These are phyloP conservation scores for Lactifluus echinatus DNA, from an alignment of 768 basidiomycete genomes.

Conservation along the genomic window DNA sequence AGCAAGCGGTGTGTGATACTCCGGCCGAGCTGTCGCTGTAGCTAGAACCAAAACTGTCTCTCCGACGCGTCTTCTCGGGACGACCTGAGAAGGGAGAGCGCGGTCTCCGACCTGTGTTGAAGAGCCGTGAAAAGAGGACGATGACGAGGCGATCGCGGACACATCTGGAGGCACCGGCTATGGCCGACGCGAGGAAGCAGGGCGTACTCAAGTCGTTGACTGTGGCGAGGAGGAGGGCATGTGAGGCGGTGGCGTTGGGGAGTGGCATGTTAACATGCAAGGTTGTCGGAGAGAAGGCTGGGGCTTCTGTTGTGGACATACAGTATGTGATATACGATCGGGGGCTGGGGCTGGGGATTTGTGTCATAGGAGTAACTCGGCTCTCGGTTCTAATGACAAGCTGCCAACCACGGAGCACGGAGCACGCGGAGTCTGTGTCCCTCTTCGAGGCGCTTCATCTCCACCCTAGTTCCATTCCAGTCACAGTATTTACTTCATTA, in stretches of 20 bases:
- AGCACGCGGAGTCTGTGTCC: background rate
- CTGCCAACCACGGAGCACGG: background rate
- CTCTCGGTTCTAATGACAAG: background rate
- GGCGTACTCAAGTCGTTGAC: constrained; percentile 43
- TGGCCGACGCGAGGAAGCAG: constrained; percentile 46
- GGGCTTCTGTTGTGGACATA: background rate
- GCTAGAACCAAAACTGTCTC: constrained; percentile 6
- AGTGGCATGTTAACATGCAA: constrained; percentile 17
- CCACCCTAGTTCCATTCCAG: background rate
- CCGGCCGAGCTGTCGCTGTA: constrained; percentile 11
- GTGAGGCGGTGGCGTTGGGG: constrained; percentile 19
- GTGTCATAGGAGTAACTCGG: constrained; percentile 11
- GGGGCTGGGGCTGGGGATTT: too few relatives aligned
- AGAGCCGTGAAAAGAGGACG: constrained; percentile 55
- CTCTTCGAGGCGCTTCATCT: background rate
- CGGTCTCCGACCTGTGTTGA: constrained; percentile 30
- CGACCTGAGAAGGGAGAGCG: constrained; percentile 1
- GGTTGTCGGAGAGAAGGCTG: background rate
- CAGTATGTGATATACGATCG: constrained; percentile 10
- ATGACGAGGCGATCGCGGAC: constrained; percentile 48
- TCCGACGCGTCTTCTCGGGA: constrained; percentile 2
- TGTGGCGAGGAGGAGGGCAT: constrained; percentile 43
- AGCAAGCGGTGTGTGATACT: constrained; percentile 40
- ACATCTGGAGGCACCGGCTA: constrained; percentile 39
- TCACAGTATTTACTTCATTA: background rate